Evolutionary conservation across 2,329 filamentous ascomycete genomes (phyloP).

Genomic region (Aspergillus fructus): DNA sequence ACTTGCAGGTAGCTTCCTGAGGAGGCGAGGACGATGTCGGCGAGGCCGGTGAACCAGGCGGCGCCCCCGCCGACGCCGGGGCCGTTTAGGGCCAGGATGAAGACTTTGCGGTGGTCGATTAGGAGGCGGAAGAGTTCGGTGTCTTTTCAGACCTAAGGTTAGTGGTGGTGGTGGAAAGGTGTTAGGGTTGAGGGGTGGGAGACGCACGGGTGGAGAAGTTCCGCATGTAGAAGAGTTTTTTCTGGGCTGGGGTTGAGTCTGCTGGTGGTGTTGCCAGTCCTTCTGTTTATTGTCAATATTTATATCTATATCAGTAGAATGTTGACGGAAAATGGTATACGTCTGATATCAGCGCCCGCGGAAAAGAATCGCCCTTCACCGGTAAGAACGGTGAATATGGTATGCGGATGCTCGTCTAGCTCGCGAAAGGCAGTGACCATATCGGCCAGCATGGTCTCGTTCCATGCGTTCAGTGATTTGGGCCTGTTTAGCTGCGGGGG

Average conservation of each 20-base stretch:
- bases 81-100: constrained; percentile 52
- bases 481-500: constrained; percentile 6
- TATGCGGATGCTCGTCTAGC: neutral
- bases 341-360: constrained; percentile 6
- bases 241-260: neutral
- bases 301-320: neutral
- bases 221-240: constrained; percentile 11
- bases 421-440: constrained; percentile 9
- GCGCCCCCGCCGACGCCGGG: constrained; percentile 52
- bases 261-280: neutral
- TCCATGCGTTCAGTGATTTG: constrained; percentile 3
- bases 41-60: constrained; percentile 51
- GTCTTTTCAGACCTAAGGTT: neutral
- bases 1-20: constrained; percentile 48
- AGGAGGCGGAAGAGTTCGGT: constrained; percentile 43
- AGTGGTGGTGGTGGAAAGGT: too few relatives aligned
- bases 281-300: neutral
- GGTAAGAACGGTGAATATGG: constrained; percentile 9
- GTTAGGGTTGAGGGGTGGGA: too few relatives aligned
- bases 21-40: constrained; percentile 51
- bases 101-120: constrained; percentile 53
- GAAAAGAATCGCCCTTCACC: constrained; percentile 13
- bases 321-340: neutral
- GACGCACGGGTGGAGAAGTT: constrained; percentile 4
- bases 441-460: neutral